Base-by-base conservation (phyloP, 2,329 filamentous ascomycete species). In the Cladophialophora yegresii region DNA sequence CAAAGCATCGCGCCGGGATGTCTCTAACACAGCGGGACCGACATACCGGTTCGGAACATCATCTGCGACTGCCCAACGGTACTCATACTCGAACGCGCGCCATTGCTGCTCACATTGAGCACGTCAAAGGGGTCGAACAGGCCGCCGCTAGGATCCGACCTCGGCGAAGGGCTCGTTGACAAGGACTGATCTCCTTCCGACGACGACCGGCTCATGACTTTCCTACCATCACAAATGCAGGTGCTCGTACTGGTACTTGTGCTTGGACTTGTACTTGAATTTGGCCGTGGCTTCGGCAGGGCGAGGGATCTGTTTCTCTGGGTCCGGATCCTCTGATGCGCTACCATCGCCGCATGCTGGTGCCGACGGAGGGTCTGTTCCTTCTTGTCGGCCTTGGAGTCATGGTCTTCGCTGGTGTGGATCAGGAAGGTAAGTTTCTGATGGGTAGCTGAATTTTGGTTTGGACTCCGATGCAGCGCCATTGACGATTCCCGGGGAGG, bases 31-130 rank as follows among this genome's bases (percentile, higher is more conserved):
- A 43, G 36, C 5, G 10, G 5, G 4, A 40, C 36, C 16, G 45
- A 57, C 62, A 23, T 61, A 64, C 62, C 62, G 40, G 43, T 61
- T 61, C 59, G 57, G 40, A 64, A 47, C 58, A 64, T 22, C 51
- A 20, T 40, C 40, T 59, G 54, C 36, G 62, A 36, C 23, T 56
- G 20, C 22, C n/a, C 45, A 23, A 47, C 7, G 57, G 40, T 20
- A 43, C 36, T 16, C 36, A 13, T n/a, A 40, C 36, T 7, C 16
- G 16, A 8, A 8, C 36, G 1, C 36, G 13, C 8, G 36, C 16
- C 36, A 33, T 33, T 33, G 32, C 6, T 9, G 36, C 2, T 4
- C 23, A 30, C 50, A 26, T 12, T 57, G n/a, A 64, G 50, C 12
- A 23, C 53, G 54, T 64, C 62, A 16, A 64, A 64, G 7, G 62